phyloP scores from a whole-genome alignment of 31 red algal species.

The Odonthalia washingtoniensis region DNA sequence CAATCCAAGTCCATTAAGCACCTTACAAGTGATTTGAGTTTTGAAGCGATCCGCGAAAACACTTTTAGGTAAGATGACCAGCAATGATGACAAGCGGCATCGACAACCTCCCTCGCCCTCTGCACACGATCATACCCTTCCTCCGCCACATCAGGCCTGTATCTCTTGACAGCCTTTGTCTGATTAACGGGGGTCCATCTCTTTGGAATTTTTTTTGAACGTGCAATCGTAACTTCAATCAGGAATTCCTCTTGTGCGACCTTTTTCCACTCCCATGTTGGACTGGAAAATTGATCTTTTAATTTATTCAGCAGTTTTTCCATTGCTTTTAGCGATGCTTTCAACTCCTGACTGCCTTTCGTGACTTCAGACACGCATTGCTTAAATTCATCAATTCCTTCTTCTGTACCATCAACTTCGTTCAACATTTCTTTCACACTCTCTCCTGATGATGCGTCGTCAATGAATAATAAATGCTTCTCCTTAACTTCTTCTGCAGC shows the following conservation, averaged over 20 bases:
- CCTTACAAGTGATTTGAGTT: conserved; percentile 49
- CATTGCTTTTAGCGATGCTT: conserved; percentile 40
- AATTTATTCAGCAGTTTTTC: conserved; percentile 37
- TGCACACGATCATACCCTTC: conserved; percentile 50
- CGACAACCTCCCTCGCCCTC: conserved; percentile 54
- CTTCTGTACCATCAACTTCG: neutral
- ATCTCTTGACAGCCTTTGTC: conserved; percentile 80
- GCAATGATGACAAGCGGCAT: conserved; percentile 20
- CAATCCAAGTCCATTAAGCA: conserved; percentile 65
- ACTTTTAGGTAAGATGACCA: conserved; percentile 67
- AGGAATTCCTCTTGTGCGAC: conserved; percentile 81
- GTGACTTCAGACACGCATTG: conserved; percentile 5
- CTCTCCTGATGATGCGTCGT: neutral
- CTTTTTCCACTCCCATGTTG: conserved; percentile 83
- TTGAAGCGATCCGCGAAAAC: conserved; percentile 52
- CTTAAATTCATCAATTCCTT: conserved; percentile 41
- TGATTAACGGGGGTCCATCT: conserved; percentile 78
- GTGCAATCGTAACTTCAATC: conserved; percentile 60
- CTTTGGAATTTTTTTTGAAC: conserved; percentile 43
- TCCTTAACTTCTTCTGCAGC: conserved; percentile 24
- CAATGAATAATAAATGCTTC: neutral
- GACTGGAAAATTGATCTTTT: conserved; percentile 31
- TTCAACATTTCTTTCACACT: neutral
- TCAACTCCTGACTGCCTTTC: conserved; percentile 18
- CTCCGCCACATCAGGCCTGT: conserved; percentile 59